Evolutionary conservation across 495 filamentous ascomycete species (phyloP), one percentile per base, ranked within the genome.

Genomic region (Evernia prunastri): DNA sequence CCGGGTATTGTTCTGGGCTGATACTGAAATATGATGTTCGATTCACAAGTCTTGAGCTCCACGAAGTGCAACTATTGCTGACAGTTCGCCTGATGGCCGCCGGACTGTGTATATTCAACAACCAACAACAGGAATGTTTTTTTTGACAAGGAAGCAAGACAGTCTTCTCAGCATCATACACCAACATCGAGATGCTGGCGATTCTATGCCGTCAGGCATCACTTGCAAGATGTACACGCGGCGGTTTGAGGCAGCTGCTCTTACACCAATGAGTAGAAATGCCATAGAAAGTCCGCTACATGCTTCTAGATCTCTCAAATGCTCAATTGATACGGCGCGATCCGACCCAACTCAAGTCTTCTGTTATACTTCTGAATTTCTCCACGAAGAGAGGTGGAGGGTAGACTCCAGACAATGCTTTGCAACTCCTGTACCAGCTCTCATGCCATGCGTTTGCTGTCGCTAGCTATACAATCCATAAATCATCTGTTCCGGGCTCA

Each of bases 261-360:
- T 62, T 11, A 17, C 37, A 11, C 47, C 59, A 35, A 45, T 66
- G 56, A 64, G 60, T 66, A 40, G 35, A 29, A 29, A 53, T 43
- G 68, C 66, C 56, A 70, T 70, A 67, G 49, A 60, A 70, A 63
- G 37, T 63, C 56, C 66, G 67, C 45, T 64, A 70, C 63, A 70
- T 64, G 49, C 31, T 59, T 51, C 23, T 43, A 4, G 29, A 37
- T 17, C 9, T 25, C 9, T 27, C 0, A n/a, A 13, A 25, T 49
- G 20, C 42, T 7, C 42, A 7, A n/a, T 43, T n/a, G 18, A n/a
- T 20, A 2, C 0, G 42, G 42, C n/a, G 42, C 18, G 2, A 43
- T n/a, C 18, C 42, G 3, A 49, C 23, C n/a, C 25, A 13, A 5
- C 2, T 12, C 45, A 29, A 43, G 15, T 23, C 10, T 23, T 47